A percentile compares a stretch with the other conserved stretches of the same genome.
phyloP scores from a whole-genome alignment of 306 rosid genomes.

The Quercus robur region DNA sequence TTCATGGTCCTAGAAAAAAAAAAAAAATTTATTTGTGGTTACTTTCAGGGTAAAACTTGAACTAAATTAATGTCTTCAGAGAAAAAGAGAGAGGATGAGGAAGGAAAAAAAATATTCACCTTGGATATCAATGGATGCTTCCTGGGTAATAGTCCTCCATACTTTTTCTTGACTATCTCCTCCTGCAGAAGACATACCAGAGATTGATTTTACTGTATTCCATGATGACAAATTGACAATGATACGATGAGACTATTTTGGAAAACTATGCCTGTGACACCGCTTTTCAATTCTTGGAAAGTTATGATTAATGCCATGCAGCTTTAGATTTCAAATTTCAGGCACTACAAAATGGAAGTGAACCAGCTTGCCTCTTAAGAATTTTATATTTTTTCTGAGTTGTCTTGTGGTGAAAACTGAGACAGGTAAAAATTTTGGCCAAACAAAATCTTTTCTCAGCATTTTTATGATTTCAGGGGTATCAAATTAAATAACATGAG shows the following conservation, averaged over 20 bases:
- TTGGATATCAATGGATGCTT: slow-evolving; percentile 95
- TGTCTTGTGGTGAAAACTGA: not conserved
- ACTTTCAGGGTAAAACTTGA: not conserved
- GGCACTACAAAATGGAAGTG: not conserved
- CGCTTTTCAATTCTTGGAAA: slow-evolving; percentile 9
- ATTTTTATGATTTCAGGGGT: not conserved
- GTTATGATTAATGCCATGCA: slow-evolving; percentile 4
- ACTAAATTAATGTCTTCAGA: not conserved
- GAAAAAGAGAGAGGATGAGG: not conserved
- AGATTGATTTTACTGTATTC: slow-evolving; percentile 14
- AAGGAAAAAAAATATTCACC: slow-evolving; percentile 39
- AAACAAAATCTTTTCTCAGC: not conserved
- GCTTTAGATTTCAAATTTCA: not conserved
- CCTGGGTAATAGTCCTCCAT: slow-evolving; percentile 86
- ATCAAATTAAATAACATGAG: not conserved
- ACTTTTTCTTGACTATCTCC: slow-evolving; percentile 73
- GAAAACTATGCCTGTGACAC: not conserved
- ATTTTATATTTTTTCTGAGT: not conserved
- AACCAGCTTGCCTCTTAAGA: not conserved
- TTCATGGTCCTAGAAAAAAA: slow-evolving; percentile 88
- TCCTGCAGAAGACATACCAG: slow-evolving; percentile 51
- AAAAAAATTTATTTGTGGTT: slow-evolving; percentile 8
- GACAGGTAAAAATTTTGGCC: not conserved
- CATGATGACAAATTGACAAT: slow-evolving; percentile 12
- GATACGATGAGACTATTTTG: not conserved